A percentile compares a stretch with the other conserved stretches of the same genome.
Evolutionary conservation across 345 rosid genomes (phyloP).

Genomic region (Hibiscus tridactylites): DNA sequence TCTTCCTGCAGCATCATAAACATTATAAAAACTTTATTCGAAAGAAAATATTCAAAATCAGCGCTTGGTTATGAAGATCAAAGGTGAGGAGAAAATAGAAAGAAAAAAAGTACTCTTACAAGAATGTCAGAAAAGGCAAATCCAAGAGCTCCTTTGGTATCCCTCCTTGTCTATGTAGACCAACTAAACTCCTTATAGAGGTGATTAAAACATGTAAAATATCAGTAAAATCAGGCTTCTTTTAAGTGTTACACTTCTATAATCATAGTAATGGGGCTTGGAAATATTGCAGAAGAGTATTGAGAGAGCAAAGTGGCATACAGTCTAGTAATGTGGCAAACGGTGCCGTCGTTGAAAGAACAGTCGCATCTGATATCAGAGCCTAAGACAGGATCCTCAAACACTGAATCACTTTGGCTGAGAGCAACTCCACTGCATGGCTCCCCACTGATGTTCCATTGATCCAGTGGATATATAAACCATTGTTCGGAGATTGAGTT

Average conservation of each 20-base stretch:
- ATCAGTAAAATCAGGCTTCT: background rate
- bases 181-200: no score
- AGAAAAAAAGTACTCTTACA: background rate
- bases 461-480: slow-evolving; percentile 16
- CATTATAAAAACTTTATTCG: background rate
- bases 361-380: slow-evolving; percentile 60
- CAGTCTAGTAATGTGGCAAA: slow-evolving; percentile 8
- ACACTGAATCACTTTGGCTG: slow-evolving; percentile 5
- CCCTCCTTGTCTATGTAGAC: slow-evolving; percentile 3
- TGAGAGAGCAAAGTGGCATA: background rate
- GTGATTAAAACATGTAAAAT: no score
- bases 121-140: slow-evolving; percentile 12
- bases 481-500: slow-evolving; percentile 40
- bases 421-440: slow-evolving; percentile 44
- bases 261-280: background rate
- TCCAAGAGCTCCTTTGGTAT: slow-evolving; percentile 27
- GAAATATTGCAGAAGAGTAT: background rate
- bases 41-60: background rate
- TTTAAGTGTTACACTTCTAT: background rate
- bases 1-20: slow-evolving; percentile 11
- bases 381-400: slow-evolving; percentile 16
- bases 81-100: background rate
- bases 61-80: background rate
- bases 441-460: slow-evolving; percentile 45
- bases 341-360: slow-evolving; percentile 18